Evolutionary conservation across 768 basidiomycete genomes (phyloP).

Genomic region (Fomitopsis pulvina): DNA sequence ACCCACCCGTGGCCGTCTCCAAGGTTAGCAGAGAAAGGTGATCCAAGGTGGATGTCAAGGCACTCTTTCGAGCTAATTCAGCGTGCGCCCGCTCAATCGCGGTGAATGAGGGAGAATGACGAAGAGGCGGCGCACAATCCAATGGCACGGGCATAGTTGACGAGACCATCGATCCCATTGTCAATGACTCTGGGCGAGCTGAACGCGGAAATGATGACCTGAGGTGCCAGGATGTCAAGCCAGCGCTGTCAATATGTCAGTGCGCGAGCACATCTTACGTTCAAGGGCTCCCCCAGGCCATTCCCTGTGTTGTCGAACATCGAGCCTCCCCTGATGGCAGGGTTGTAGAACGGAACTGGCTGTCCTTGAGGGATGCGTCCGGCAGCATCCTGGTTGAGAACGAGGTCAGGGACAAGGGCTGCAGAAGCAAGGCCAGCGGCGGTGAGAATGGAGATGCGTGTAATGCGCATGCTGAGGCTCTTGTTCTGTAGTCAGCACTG

Average conservation of each 20-base stretch:
- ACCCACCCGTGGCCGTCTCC: constrained; percentile 43
- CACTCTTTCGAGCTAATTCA: constrained; percentile 38
- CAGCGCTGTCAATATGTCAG: no score
- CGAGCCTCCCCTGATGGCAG: constrained; percentile 33
- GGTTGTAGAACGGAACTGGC: constrained; percentile 27
- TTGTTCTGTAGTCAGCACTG: no score
- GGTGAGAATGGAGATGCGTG: no score
- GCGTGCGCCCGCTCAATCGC: constrained; percentile 21
- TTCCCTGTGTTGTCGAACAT: constrained; percentile 31
- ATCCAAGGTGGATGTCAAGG: constrained; percentile 29
- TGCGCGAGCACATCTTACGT: constrained; percentile 28
- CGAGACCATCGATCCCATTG: constrained; percentile 43
- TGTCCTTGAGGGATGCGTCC: neutral
- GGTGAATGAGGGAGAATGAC: neutral
- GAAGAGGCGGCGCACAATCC: constrained; percentile 45
- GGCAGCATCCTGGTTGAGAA: neutral
- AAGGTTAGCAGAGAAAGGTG: constrained; percentile 35
- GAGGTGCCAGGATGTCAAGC: neutral
- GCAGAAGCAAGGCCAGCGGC: neutral
- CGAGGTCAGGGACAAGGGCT: neutral
- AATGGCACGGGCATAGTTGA: constrained; percentile 55
- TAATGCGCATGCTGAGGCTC: no score
- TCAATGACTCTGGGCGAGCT: constrained; percentile 53
- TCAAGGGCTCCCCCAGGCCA: constrained; percentile 37
- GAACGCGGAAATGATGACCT: constrained; percentile 60